Conservation (phyloP, 2,329 filamentous ascomycete species). For the Stachybotrys chlorohalonatus region DNA sequence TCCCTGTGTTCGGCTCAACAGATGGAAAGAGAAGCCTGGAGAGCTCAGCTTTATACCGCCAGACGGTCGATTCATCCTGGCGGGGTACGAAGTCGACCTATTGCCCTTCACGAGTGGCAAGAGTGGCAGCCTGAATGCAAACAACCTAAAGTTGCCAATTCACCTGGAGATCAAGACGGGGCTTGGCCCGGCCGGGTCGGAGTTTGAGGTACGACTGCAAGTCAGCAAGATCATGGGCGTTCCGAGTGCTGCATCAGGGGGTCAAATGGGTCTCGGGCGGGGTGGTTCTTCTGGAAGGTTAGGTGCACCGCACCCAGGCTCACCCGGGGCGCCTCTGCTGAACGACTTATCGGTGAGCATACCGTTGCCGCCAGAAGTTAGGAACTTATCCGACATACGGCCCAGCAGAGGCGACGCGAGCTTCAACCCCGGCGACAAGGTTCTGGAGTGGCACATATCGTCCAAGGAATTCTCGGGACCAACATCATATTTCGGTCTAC, state of each 20-base stretch:
- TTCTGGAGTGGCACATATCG: slow-evolving; percentile 76
- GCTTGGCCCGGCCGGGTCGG: slow-evolving; percentile 63
- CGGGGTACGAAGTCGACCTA: slow-evolving; percentile 89
- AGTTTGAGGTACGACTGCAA: slow-evolving; percentile 80
- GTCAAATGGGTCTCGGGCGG: slow-evolving; percentile 25
- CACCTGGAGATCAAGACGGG: slow-evolving; percentile 73
- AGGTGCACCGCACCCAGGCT: slow-evolving; percentile 39
- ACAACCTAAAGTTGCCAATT: slow-evolving; percentile 72
- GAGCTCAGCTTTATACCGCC: slow-evolving; percentile 94
- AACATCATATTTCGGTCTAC: slow-evolving; percentile 60
- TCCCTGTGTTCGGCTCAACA: slow-evolving; percentile 82
- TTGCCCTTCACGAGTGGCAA: slow-evolving; percentile 59
- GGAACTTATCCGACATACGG: slow-evolving; percentile 75
- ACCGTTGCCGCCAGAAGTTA: slow-evolving; percentile 68
- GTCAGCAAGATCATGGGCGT: slow-evolving; percentile 56
- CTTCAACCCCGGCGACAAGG: slow-evolving; percentile 63
- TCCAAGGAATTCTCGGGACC: slow-evolving; percentile 65
- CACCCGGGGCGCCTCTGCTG: slow-evolving; percentile 50
- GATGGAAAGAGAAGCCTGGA: slow-evolving; percentile 81
- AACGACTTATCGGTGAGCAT: slow-evolving; percentile 73
- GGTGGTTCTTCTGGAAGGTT: slow-evolving; percentile 31
- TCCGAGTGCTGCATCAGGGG: slow-evolving; percentile 22
- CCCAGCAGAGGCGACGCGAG: slow-evolving; percentile 75
- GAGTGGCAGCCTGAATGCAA: slow-evolving; percentile 43
- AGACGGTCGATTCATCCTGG: slow-evolving; percentile 86